These are phyloP conservation scores for Straminergon stramineum DNA, from an alignment of 225 moss, liverwort and hornwort genomes.

Conservation along the genomic window DNA sequence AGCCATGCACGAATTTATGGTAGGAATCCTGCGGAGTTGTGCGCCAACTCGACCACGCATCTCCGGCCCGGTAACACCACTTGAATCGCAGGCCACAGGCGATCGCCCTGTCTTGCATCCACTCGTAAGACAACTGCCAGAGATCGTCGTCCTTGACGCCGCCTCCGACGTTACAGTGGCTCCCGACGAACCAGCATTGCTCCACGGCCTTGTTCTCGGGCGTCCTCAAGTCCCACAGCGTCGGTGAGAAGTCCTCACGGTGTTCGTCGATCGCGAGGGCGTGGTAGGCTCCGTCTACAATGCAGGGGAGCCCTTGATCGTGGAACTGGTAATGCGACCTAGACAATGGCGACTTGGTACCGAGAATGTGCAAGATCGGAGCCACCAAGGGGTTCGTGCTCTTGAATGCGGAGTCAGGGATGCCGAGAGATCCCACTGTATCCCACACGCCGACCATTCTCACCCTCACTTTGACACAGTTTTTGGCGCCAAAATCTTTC, in stretches of 20 bases:
- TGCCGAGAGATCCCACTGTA: conserved; percentile 12
- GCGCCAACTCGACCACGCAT: conserved; percentile 7
- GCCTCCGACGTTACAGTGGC: conserved; percentile 16
- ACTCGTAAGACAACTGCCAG: conserved; percentile 11
- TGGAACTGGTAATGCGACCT: conserved; percentile 2
- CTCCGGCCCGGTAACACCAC: neutral
- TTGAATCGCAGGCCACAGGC: conserved; percentile 3
- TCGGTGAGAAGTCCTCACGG: conserved; percentile 7
- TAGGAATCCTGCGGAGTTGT: neutral
- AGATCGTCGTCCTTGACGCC: neutral
- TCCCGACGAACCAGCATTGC: conserved; percentile 18
- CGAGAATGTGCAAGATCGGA: neutral
- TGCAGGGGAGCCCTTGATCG: neutral
- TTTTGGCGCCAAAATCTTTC: neutral
- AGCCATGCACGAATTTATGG: neutral
- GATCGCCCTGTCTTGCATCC: conserved; percentile 15
- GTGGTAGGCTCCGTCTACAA: conserved; percentile 19
- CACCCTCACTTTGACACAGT: neutral
- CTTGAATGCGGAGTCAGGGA: conserved; percentile 8
- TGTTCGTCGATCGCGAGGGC: conserved; percentile 18
- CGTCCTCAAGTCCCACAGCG: neutral
- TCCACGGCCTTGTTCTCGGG: neutral
- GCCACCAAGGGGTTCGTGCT: neutral
- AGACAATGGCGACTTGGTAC: neutral
- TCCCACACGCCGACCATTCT: conserved; percentile 23